phyloP scores from a whole-genome alignment of 2,329 filamentous ascomycete genomes.

The Stagonosporopsis tanaceti region DNA sequence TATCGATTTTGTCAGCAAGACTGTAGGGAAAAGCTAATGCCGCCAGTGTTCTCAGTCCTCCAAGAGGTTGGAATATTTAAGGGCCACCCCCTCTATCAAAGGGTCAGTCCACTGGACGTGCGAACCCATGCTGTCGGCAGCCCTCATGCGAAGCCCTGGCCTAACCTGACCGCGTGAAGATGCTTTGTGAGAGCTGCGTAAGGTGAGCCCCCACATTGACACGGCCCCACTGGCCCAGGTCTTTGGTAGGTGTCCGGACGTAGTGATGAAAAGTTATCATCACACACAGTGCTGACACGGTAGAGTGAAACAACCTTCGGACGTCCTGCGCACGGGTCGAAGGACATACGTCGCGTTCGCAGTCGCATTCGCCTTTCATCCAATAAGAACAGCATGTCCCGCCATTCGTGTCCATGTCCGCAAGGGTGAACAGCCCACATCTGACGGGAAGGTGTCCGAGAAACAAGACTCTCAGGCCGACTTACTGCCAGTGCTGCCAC shows the following conservation, averaged over 20 bases:
- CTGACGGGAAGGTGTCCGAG: constrained; percentile 1
- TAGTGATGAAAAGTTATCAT: neutral
- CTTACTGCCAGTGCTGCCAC: neutral
- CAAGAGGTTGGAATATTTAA: neutral
- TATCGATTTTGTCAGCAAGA: neutral
- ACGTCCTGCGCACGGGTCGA: neutral
- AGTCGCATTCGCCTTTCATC: constrained; percentile 1
- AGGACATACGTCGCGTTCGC: neutral
- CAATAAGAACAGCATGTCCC: neutral
- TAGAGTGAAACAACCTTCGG: neutral
- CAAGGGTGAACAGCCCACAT: constrained; percentile 4
- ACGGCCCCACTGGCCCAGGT: constrained; percentile 6
- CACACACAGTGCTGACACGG: neutral
- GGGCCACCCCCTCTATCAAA: neutral
- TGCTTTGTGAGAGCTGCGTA: neutral
- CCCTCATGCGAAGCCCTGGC: neutral
- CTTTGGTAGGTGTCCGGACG: neutral
- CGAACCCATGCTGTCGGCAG: constrained; percentile 2
- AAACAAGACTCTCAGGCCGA: neutral
- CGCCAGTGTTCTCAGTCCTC: neutral
- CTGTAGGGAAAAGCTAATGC: neutral
- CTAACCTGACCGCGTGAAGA: neutral
- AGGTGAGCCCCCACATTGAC: constrained; percentile 2
- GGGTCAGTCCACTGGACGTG: neutral
- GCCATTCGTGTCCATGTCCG: neutral